Evolutionary conservation across 1,284 basidiomycete species (phyloP).

Genomic region (Ustilago lituana): DNA sequence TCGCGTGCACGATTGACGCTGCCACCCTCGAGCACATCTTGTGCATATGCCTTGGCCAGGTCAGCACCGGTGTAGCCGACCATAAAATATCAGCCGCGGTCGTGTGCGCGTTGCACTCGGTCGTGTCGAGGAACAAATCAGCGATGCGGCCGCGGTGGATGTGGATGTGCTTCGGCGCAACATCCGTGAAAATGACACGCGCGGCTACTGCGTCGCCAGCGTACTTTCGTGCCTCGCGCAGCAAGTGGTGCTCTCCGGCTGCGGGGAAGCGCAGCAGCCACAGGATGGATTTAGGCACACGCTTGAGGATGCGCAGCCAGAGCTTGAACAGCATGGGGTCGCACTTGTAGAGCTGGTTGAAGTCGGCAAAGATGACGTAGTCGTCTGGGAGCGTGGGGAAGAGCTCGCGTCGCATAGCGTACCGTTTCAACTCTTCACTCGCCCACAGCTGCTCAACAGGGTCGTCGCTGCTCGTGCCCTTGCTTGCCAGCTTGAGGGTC

Average conservation of each 20-base stretch:
- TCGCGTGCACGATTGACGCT: conserved; percentile 73
- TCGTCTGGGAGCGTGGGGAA: conserved; percentile 70
- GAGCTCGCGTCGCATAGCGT: conserved; percentile 69
- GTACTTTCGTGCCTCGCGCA: conserved; percentile 71
- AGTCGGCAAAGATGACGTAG: conserved; percentile 74
- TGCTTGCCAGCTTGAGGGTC: conserved; percentile 11
- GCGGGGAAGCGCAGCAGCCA: conserved; percentile 75
- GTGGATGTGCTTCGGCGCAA: conserved; percentile 73
- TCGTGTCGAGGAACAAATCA: conserved; percentile 75
- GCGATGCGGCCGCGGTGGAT: conserved; percentile 72
- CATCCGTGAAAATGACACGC: conserved; percentile 73
- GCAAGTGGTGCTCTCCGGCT: conserved; percentile 72
- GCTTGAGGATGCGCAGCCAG: conserved; percentile 73
- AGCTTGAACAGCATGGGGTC: conserved; percentile 71
- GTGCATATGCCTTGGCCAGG: conserved; percentile 72
- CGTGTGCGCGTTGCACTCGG: conserved; percentile 76
- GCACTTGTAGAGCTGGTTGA: conserved; percentile 72
- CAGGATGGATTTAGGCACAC: conserved; percentile 72
- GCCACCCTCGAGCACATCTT: conserved; percentile 76
- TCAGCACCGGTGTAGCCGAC: conserved; percentile 74
- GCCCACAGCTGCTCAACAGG: conserved; percentile 69
- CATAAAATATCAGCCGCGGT: conserved; percentile 75
- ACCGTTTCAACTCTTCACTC: conserved; percentile 71
- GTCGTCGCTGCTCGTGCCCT: too few relatives aligned
- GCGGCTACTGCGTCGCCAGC: conserved; percentile 72